A percentile compares a stretch with the other conserved stretches of the same genome.
Evolutionary conservation across 73 alveolate species (phyloP).

Genomic region (Diophrys appendiculata): DNA sequence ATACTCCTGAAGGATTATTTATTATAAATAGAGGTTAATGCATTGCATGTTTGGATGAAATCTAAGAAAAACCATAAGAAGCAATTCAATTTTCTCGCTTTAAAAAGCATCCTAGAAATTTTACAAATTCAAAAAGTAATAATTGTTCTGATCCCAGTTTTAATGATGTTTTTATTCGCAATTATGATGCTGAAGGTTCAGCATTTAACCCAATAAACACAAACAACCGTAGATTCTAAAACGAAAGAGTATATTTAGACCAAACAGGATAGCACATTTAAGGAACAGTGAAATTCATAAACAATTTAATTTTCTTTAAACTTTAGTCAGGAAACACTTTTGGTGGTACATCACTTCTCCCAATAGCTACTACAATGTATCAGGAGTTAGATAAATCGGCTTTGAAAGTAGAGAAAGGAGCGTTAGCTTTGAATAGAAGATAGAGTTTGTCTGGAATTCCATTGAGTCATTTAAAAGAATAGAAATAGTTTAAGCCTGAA

Average conservation of each 20-base stretch:
- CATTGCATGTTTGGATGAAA: constrained; percentile 33
- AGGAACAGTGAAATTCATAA: constrained; percentile 23
- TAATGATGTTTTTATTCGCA: not conserved
- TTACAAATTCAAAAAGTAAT: not conserved
- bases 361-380: not conserved
- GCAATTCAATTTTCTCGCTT: constrained; percentile 1
- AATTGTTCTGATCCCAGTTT: not conserved
- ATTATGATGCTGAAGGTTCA: constrained; percentile 13
- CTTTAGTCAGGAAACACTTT: constrained; percentile 29
- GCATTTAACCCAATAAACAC: constrained; percentile 15
- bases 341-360: constrained; percentile 39
- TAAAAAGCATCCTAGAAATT: not conserved
- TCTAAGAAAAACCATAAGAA: constrained; percentile 24
- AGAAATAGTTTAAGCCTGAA: not conserved
- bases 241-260: constrained; percentile 29
- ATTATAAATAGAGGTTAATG: constrained; percentile 31
- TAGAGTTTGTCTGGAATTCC: not conserved
- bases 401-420: no score
- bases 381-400: not conserved
- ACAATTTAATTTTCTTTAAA: constrained; percentile 30
- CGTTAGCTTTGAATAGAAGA: not conserved
- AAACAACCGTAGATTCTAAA: constrained; percentile 8
- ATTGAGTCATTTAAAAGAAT: no score
- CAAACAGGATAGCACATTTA: constrained; percentile 26
- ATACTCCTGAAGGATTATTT: constrained; percentile 36